Conservation (phyloP, 2,329 filamentous ascomycete species). For the Lecanicillium sp. region DNA sequence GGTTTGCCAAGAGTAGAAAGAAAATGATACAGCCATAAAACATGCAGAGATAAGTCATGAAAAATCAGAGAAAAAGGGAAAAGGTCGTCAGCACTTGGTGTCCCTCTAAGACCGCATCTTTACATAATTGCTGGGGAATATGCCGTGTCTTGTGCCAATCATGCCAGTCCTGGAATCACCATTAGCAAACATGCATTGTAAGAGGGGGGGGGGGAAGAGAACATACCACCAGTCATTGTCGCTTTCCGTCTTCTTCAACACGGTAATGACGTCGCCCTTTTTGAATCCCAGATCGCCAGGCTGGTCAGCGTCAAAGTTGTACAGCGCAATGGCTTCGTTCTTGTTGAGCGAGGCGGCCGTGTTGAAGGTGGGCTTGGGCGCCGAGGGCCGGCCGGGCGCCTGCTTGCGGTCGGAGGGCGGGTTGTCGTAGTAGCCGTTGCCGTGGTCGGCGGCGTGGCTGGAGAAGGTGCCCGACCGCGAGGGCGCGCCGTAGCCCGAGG, state of each 20-base stretch:
- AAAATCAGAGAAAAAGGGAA: not conserved
- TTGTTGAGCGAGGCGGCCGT: constrained; percentile 52
- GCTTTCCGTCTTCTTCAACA: constrained; percentile 89
- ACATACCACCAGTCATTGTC: constrained; percentile 90
- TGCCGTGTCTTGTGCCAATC: constrained; percentile 77
- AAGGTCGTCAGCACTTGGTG: not conserved
- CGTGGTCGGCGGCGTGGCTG: constrained; percentile 36
- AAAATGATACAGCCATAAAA: not conserved
- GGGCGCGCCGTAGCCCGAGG: constrained; percentile 31
- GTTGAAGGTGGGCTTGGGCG: constrained; percentile 80
- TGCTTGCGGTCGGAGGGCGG: constrained; percentile 34
- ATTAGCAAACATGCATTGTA: constrained; percentile 7
- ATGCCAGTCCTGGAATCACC: constrained; percentile 65
- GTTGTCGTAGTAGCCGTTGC: constrained; percentile 51
- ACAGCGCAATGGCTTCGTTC: constrained; percentile 86
- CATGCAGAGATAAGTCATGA: not conserved
- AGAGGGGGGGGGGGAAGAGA: constrained; percentile 2
- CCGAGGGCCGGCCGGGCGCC: constrained; percentile 72
- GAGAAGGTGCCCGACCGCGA: constrained; percentile 48
- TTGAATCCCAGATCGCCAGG: constrained; percentile 91
- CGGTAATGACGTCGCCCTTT: constrained; percentile 94
- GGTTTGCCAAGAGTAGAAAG: not conserved
- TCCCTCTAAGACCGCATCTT: constrained; percentile 45
- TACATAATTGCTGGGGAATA: constrained; percentile 82
- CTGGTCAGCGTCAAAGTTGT: constrained; percentile 91